Conservation (phyloP, 192 early-diverging fungal species). For the Backusella macrospora region DNA sequence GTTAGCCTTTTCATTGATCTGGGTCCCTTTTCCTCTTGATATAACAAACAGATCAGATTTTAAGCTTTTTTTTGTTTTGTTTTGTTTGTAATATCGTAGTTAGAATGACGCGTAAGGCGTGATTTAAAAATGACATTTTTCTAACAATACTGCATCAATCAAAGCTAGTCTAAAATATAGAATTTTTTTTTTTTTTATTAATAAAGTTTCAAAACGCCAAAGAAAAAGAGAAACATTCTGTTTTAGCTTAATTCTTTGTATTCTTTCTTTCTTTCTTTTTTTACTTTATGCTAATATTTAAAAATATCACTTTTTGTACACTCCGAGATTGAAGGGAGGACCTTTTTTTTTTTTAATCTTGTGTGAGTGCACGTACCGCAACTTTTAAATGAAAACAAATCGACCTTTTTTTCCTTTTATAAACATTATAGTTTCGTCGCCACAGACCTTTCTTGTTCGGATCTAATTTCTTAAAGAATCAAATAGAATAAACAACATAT, state of each 20-base stretch:
- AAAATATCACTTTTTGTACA: neutral
- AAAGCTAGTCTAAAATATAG: neutral
- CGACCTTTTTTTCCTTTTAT: neutral
- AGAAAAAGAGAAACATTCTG: no score
- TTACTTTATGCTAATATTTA: no score
- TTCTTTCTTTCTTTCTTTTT: no score
- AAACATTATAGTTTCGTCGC: neutral
- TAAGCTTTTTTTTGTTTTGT: neutral
- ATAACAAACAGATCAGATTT: neutral
- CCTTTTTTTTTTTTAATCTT: neutral
- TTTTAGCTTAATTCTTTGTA: no score
- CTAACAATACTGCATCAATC: neutral
- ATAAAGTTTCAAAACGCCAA: neutral
- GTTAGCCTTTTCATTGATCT: neutral
- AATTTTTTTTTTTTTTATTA: no score
- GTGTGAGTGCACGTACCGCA: slow-evolving; percentile 11
- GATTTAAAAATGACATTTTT: neutral
- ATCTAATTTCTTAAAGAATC: neutral
- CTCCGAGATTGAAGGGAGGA: neutral
- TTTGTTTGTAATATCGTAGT: neutral
- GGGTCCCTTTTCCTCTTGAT: neutral
- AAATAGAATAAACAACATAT: neutral
- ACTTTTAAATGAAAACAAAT: slow-evolving; percentile 1
- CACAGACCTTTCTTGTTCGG: neutral
- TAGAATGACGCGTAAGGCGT: neutral